phyloP scores from a whole-genome alignment of 2,329 filamentous ascomycete genomes.

The Graphilbum fragrans region DNA sequence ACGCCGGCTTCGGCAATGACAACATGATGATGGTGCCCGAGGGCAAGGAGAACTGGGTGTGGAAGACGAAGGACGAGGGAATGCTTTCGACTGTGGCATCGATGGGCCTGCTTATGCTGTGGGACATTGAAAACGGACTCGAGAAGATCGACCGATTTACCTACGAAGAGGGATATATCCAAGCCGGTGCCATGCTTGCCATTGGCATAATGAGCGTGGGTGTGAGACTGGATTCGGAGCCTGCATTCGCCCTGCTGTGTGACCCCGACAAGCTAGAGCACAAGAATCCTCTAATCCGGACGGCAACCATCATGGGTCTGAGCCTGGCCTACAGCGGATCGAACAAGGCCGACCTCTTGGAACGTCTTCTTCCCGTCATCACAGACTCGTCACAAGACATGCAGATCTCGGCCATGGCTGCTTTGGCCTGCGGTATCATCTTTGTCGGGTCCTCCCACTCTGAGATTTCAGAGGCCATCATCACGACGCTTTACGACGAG shows the following conservation, averaged over 20 bases:
- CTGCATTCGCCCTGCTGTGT: slow-evolving; percentile 73
- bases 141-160: slow-evolving; percentile 94
- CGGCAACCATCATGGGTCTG: slow-evolving; percentile 89
- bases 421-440: slow-evolving; percentile 76
- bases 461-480: slow-evolving; percentile 83
- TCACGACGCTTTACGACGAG: slow-evolving; percentile 86
- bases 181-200: slow-evolving; percentile 82
- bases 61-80: slow-evolving; percentile 97
- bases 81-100: slow-evolving; percentile 96
- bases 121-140: slow-evolving; percentile 85
- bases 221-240: slow-evolving; percentile 79
- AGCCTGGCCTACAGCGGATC: slow-evolving; percentile 91
- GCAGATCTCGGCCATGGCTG: slow-evolving; percentile 94
- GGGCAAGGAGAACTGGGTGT: slow-evolving; percentile 88
- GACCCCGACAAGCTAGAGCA: slow-evolving; percentile 69
- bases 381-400: slow-evolving; percentile 76
- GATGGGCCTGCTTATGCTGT: slow-evolving; percentile 78
- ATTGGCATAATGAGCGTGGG: slow-evolving; percentile 95
- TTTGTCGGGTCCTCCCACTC: slow-evolving; percentile 89
- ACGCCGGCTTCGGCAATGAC: slow-evolving; percentile 88
- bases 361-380: slow-evolving; percentile 76
- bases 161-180: slow-evolving; percentile 71
- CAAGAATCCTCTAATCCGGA: slow-evolving; percentile 64
- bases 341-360: slow-evolving; percentile 79
- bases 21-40: slow-evolving; percentile 94